phyloP scores from a whole-genome alignment of 805 yeast genomes.

The Alloascoidea hylecoeti region DNA sequence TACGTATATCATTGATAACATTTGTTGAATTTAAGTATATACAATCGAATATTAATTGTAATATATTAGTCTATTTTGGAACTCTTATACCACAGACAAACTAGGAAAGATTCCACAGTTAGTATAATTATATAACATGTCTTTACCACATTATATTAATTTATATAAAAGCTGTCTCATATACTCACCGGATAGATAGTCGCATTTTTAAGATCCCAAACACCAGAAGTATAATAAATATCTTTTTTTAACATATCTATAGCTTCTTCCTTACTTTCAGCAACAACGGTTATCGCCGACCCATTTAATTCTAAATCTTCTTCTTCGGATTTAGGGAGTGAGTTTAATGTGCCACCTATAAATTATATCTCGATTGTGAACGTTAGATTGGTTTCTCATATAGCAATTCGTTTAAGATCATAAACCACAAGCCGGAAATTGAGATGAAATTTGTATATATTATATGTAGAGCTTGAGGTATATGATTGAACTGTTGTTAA shows the following conservation, averaged over 20 bases:
- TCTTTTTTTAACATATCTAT: slow-evolving; percentile 50
- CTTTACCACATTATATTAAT: too few relatives aligned
- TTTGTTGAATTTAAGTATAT: too few relatives aligned
- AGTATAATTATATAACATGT: background rate
- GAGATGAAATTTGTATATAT: too few relatives aligned
- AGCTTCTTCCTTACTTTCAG: slow-evolving; percentile 53
- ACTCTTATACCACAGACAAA: background rate
- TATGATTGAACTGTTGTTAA: too few relatives aligned
- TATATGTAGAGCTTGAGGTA: too few relatives aligned
- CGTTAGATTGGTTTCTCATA: too few relatives aligned
- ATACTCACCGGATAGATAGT: slow-evolving; percentile 35
- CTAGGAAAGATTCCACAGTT: background rate
- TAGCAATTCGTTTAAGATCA: too few relatives aligned
- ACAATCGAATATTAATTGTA: too few relatives aligned
- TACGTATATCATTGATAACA: too few relatives aligned
- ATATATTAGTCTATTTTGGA: background rate
- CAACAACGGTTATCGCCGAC: slow-evolving; percentile 46
- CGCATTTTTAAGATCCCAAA: slow-evolving; percentile 63
- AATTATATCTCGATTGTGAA: too few relatives aligned
- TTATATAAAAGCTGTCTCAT: too few relatives aligned
- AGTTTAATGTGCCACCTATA: background rate
- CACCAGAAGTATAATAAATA: slow-evolving; percentile 44
- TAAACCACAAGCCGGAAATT: too few relatives aligned
- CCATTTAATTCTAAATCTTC: slow-evolving; percentile 40
- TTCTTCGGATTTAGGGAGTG: slow-evolving; percentile 1